Evolutionary conservation across 371 early-diverging fungal genomes (phyloP).

Genomic region (Syncephalastrum monosporum): DNA sequence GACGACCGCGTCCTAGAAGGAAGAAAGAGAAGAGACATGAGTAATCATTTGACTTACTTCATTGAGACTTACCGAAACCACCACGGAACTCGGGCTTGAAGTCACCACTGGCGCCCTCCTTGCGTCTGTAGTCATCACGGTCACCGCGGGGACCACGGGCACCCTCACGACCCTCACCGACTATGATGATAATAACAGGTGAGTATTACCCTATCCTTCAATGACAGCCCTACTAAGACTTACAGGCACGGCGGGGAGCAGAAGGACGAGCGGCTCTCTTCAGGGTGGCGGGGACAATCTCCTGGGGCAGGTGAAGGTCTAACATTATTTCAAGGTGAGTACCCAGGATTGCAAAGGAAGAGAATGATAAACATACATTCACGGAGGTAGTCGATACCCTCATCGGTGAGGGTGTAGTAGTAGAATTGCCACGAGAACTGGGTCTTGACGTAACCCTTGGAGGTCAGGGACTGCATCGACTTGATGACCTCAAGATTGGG

Average conservation of each 20-base stretch:
- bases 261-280: conserved; percentile 83
- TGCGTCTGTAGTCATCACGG: conserved; percentile 86
- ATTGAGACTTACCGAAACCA: conserved; percentile 55
- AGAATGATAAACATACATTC: conserved; percentile 53
- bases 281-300: conserved; percentile 95
- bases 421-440: conserved; percentile 99
- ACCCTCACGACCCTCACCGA: conserved; percentile 45
- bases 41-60: not conserved
- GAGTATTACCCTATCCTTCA: not conserved
- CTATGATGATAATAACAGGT: conserved; percentile 12
- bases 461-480: conserved; percentile 94
- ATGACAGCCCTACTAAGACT: conserved; percentile 8
- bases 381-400: conserved; percentile 96
- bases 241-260: conserved; percentile 62
- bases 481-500: conserved; percentile 99
- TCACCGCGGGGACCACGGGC: conserved; percentile 67
- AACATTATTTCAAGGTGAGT: not conserved
- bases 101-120: conserved; percentile 89
- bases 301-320: conserved; percentile 92
- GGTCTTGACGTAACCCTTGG: conserved; percentile 92
- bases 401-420: conserved; percentile 98
- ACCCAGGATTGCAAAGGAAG: not conserved
- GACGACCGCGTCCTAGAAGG: conserved; percentile 36
- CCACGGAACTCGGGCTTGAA: conserved; percentile 93
- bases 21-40: not conserved